A percentile compares a stretch with the other conserved stretches of the same genome.
Evolutionary conservation across 768 basidiomycete genomes (phyloP).

Genomic region (Pleurotus tuoliensis): DNA sequence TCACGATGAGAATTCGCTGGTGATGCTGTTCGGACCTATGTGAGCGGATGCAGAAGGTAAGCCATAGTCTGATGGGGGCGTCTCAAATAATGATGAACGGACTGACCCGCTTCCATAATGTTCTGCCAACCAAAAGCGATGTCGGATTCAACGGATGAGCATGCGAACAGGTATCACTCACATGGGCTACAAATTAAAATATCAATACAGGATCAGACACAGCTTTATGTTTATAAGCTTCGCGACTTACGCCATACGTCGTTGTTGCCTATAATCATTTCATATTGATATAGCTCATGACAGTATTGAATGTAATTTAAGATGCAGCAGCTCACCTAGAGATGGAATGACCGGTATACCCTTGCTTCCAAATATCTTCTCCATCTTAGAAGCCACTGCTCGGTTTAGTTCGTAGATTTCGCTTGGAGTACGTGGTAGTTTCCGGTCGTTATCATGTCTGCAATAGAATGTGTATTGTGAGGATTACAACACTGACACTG

Average conservation of each 20-base stretch:
- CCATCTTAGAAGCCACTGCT: slow-evolving; percentile 64
- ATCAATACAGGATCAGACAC: slow-evolving; percentile 1
- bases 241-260: slow-evolving; percentile 79
- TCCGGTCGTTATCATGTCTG: slow-evolving; percentile 83
- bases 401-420: slow-evolving; percentile 81
- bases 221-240: slow-evolving; percentile 9
- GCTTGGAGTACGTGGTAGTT: slow-evolving; percentile 70
- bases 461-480: slow-evolving; percentile 1
- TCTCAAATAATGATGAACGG: neutral
- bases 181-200: slow-evolving; percentile 46
- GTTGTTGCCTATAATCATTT: slow-evolving; percentile 65
- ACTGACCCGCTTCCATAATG: slow-evolving; percentile 58
- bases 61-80: neutral
- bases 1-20: slow-evolving; percentile 65
- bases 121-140: slow-evolving; percentile 38
- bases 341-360: slow-evolving; percentile 81
- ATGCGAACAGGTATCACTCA: slow-evolving; percentile 24
- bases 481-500: neutral
- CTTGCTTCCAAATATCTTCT: slow-evolving; percentile 59
- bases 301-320: neutral
- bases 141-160: slow-evolving; percentile 9
- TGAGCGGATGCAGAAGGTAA: slow-evolving; percentile 10
- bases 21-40: slow-evolving; percentile 65
- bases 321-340: slow-evolving; percentile 48
- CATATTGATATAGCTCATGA: neutral